These are phyloP conservation scores for Arxiozyma heterogenica DNA, from an alignment of 1,139 yeast genomes.

Conservation along the genomic window DNA sequence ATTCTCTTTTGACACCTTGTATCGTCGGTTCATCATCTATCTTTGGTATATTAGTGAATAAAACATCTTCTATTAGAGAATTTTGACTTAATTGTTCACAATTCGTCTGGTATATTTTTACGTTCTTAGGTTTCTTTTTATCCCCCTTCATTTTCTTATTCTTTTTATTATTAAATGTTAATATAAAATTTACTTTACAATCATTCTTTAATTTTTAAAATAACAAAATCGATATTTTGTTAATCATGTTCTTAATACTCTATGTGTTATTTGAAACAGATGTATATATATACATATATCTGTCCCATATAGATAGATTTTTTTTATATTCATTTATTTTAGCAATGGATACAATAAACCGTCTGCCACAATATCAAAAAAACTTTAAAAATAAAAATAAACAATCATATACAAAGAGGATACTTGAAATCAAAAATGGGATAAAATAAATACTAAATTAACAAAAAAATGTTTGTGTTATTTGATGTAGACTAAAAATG, in stretches of 20 bases:
- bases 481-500: not conserved
- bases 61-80: not conserved
- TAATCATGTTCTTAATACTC: too few species aligned
- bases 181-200: not conserved
- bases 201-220: not conserved
- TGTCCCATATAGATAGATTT: not conserved
- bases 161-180: not conserved
- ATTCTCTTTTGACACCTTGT: slow-evolving; percentile 35
- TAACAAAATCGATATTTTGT: not conserved
- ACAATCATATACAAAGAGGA: not conserved
- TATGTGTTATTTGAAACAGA: not conserved
- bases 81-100: not conserved
- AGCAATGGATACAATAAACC: not conserved
- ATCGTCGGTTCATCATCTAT: not conserved
- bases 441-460: not conserved
- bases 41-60: not conserved
- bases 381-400: not conserved
- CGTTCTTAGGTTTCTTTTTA: not conserved
- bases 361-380: not conserved
- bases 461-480: too few species aligned
- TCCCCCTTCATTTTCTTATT: not conserved
- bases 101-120: not conserved
- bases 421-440: not conserved
- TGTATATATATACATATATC: not conserved
- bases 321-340: not conserved